Evolutionary conservation across 2,329 filamentous ascomycete species (phyloP), one percentile per base, ranked within the genome.

Genomic region (Trichoderma afroharzianum): DNA sequence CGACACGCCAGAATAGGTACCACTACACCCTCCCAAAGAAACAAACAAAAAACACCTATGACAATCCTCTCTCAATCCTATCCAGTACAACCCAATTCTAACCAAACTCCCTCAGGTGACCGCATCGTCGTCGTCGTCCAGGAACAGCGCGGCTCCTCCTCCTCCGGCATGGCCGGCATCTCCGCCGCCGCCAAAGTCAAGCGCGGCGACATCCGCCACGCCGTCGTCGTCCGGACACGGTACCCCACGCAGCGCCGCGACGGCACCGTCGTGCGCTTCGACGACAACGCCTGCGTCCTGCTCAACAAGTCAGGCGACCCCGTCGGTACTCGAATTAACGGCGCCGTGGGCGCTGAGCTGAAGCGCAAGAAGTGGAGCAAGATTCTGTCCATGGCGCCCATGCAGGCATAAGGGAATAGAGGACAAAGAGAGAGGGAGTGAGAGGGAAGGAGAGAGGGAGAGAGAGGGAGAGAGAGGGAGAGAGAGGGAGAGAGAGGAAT

Each of bases 261-360:
- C 84, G 96, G 96, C 67, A 95, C 92, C 79, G 90, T 96, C 61
- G 91, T 99, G 75, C 91, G 91, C 76, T 99, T 99, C 81, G 96
- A 97, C 83, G 96, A 99, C 83, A 99, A 99, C 82, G 96, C 96
- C 62, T 99, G 96, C 81, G 96, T 99, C 59, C 86, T 99, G 76
- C 92, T 99, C 82, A 98, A 97, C 85, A 99, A 98, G 88, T 88
- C 93, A 11, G 97, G 96, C 57, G 96, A 99, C 81, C 96, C 96
- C 28, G 93, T 99, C 76, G 96, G 96, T 67, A 94, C 93, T 18
- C 91, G 96, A 80, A 89, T 98, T 85, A 97, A 94, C 82, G 94
- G 95, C 75, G 90, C 98, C 58, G 96, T 99, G 58, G 96, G 94
- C 72, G 88, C 91, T 33, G 96, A 99, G 85, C 83, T 99, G 81